Evolutionary conservation across 2,329 filamentous ascomycete species (phyloP).

Genomic region (Phaeoacremonium minimum): DNA sequence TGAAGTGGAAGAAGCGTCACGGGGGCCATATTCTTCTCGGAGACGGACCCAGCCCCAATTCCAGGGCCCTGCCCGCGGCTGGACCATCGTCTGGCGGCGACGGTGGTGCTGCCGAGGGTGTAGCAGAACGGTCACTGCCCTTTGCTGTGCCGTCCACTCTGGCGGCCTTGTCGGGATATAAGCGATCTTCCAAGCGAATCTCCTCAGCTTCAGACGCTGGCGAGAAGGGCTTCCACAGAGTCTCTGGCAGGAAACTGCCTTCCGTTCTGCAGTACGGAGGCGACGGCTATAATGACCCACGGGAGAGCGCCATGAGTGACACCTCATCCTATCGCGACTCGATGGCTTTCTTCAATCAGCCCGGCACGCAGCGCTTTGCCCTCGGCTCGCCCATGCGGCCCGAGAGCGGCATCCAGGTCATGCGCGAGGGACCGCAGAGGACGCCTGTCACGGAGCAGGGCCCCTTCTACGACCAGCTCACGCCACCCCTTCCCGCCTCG

Average conservation of each 20-base stretch:
- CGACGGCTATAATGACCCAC: conserved; percentile 55
- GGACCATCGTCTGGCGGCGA: conserved; percentile 11
- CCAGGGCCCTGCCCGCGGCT: conserved; percentile 13
- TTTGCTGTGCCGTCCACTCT: conserved; percentile 38
- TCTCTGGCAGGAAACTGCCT: conserved; percentile 61
- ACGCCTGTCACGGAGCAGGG: conserved; percentile 55
- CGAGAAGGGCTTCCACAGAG: conserved; percentile 59
- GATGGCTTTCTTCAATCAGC: conserved; percentile 20
- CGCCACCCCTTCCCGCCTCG: conserved; percentile 20
- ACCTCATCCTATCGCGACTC: conserved; percentile 40
- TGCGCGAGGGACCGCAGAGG: conserved; percentile 61
- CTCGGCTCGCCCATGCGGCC: conserved; percentile 56
- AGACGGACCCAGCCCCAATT: conserved; percentile 26
- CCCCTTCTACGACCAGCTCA: conserved; percentile 35
- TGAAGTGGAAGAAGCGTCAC: conserved; percentile 52
- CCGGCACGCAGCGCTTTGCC: conserved; percentile 36
- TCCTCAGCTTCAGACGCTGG: conserved; percentile 28
- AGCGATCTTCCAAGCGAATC: conserved; percentile 27
- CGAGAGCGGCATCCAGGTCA: conserved; percentile 55
- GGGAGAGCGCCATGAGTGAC: conserved; percentile 37
- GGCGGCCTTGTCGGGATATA: conserved; percentile 39
- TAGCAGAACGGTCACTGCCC: not conserved
- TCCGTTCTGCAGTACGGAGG: conserved; percentile 59
- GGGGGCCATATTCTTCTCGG: conserved; percentile 35
- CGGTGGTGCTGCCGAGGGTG: conserved; percentile 13